A percentile compares a stretch with the other conserved stretches of the same genome.
Evolutionary conservation across 2,329 filamentous ascomycete species (phyloP).

Genomic region (Chaetomiaceae sp.): DNA sequence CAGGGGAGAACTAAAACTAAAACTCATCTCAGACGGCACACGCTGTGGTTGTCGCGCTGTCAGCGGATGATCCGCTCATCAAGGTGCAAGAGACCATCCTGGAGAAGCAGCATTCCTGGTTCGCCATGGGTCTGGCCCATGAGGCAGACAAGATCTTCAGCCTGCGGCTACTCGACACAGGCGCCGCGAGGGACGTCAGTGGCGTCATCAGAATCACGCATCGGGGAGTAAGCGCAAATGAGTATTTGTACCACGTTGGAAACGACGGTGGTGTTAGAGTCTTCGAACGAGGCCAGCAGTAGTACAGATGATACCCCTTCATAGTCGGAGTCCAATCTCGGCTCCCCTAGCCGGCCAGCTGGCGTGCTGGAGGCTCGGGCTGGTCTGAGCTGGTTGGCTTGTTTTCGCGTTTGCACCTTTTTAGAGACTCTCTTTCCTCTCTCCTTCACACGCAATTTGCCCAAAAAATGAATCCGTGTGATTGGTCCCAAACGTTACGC

Average conservation of each 20-base stretch:
- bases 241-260: constrained; percentile 76
- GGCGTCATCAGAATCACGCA: constrained; percentile 75
- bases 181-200: constrained; percentile 84
- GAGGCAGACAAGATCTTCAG: constrained; percentile 67
- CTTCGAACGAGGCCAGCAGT: constrained; percentile 78
- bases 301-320: constrained; percentile 12
- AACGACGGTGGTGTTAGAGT: constrained; percentile 76
- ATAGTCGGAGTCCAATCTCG: constrained; percentile 19
- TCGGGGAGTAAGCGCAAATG: constrained; percentile 56
- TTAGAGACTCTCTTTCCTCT: background rate
- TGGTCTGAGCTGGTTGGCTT: background rate
- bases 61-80: constrained; percentile 71
- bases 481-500: constrained; percentile 26
- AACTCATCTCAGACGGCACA: constrained; percentile 50
- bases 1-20: constrained; percentile 4
- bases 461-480: constrained; percentile 17
- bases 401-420: constrained; percentile 2
- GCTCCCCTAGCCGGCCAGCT: constrained; percentile 15
- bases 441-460: constrained; percentile 7
- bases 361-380: constrained; percentile 16
- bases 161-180: constrained; percentile 75
- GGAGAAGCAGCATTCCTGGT: constrained; percentile 66
- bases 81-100: constrained; percentile 57
- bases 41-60: constrained; percentile 61
- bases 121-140: constrained; percentile 70